These are phyloP conservation scores for Phytophthora chlamydospora DNA, from an alignment of 352 stramenopile genomes.

Conservation along the genomic window DNA sequence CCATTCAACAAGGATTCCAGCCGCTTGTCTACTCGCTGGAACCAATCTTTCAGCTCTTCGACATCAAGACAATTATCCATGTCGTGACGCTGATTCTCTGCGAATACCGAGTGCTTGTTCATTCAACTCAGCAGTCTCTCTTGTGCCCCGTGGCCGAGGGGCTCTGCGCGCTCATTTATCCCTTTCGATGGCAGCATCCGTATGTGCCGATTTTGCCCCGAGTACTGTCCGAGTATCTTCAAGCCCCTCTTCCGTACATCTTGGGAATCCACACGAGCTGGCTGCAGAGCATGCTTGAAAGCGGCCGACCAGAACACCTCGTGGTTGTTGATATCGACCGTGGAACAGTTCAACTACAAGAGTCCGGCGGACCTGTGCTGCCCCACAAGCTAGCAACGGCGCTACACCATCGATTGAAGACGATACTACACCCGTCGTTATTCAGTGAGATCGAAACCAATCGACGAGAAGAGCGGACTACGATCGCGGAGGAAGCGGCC, in stretches of 20 bases:
- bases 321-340: constrained; percentile 83
- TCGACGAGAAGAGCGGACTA: constrained; percentile 5
- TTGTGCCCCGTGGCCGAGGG: constrained; percentile 77
- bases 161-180: constrained; percentile 82
- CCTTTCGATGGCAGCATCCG: constrained; percentile 86
- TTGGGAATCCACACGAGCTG: constrained; percentile 79
- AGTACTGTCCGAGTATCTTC: constrained; percentile 84
- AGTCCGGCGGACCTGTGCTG: constrained; percentile 59
- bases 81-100: constrained; percentile 73
- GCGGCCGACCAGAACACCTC: constrained; percentile 78
- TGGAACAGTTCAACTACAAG: constrained; percentile 64
- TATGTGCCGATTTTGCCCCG: constrained; percentile 85
- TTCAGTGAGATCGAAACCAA: constrained; percentile 23
- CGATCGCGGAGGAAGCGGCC: constrained; percentile 9
- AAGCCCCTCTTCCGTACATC: constrained; percentile 85
- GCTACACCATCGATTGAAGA: constrained; percentile 58
- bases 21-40: constrained; percentile 73
- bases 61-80: constrained; percentile 75
- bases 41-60: constrained; percentile 75
- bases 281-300: constrained; percentile 68
- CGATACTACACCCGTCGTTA: constrained; percentile 53
- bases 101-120: constrained; percentile 82
- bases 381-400: constrained; percentile 54
- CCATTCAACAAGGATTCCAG: constrained; percentile 61
- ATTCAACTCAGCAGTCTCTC: constrained; percentile 78